Base-by-base conservation (phyloP, 2,329 filamentous ascomycete genomes). In the Pseudogymnoascus sp. region DNA sequence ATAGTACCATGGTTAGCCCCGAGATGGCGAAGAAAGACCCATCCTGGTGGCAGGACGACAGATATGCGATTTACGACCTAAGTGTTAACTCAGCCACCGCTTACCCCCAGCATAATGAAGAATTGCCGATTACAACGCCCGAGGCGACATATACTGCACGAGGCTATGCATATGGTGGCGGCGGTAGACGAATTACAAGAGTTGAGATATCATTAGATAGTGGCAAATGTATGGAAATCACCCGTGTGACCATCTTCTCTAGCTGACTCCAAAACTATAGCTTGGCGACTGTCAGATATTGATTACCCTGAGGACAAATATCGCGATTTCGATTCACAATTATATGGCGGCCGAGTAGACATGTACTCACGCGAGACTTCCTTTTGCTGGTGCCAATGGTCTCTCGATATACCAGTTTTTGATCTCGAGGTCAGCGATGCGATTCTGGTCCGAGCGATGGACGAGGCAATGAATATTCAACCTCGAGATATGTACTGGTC, bases 401-500 rank as follows among this genome's bases (percentile, higher is more conserved):
- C 87, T 12, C 74, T 95, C 16, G 81, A 87, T 8, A 79, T 96
- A 18, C 73, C 83, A 0, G 73, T 89, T 0, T 69, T 78, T 0
- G 84, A 89, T 22, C 76, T 96, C 14, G 76, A 77, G 39, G 74
- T 74, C 2, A 82, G 89, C 0, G 81, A 85, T 43, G 90, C 91
- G 68, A 84, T 97, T 37, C 80, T 95, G 69, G 85, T 96, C 4
- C 81, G 92, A 47, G 88, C 87, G 4, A 96, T 96, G 91, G 92
- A 97, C 67, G 92, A 96, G 65, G 83, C 87, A 60, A 87, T 96
- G 83, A 90, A 89, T 73, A 78, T 90, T 0, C 91, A 96, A 71
- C 92, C 92, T 4, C 81, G 90, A 64, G 92, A 97, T 69, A 94
- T 96, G 90, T 96, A 96, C 75, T 97, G 92, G 92, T 91, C 85